Evolutionary conservation across 129 eudicot species (phyloP), one percentile per base, ranked within the genome.

Genomic region (Mikania micrantha): DNA sequence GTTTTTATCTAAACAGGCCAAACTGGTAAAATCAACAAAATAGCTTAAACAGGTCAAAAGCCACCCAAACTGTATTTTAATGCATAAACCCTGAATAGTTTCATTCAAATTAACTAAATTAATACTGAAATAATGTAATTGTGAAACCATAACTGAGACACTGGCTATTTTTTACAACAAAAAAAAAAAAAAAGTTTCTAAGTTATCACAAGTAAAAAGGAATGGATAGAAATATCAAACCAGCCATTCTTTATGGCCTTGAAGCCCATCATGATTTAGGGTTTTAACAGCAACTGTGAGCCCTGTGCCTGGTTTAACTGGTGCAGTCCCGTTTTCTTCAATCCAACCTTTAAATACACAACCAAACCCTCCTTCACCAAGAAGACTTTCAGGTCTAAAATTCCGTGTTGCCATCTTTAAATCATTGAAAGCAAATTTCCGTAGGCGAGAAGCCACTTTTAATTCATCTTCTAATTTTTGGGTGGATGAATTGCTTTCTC

Each of bases 231-330:
- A 74, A 70, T 0, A 60, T 19, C 93, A 24, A 57, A 91, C 97
- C 97, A 91, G 93, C 97, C 97, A 91, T 74, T 91, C 97, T 88
- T 83, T 91, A 73, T 91, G 97, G 45, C 97, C 97, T 84, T 91
- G 96, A 76, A 91, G 94, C 58, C 97, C 96, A 69, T 91, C 97
- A 63, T 91, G 97, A 71, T 91, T 91, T 7, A 91, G 90, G 32
- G 97, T 91, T 66, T 91, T 91, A 65, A 91, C 97, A 11, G 97
- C 97, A 68, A 91, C 97, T 4, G 97, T 91, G 54, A 91, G 94
- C 12, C 97, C 97, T 6, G 97, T 91, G 65, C 97, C 97, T 2
- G 97, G 97, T 73, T 88, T 91, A 20, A 91, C 97, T 1, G 97
- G 97, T 15, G 97, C 96, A 0, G 97, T 91, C 34, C 97, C 97